Percentiles rank a stretch among this genome's conserved stretches.
phyloP scores from a whole-genome alignment of 2,329 filamentous ascomycete species.

The Ceratocystis destructans region DNA sequence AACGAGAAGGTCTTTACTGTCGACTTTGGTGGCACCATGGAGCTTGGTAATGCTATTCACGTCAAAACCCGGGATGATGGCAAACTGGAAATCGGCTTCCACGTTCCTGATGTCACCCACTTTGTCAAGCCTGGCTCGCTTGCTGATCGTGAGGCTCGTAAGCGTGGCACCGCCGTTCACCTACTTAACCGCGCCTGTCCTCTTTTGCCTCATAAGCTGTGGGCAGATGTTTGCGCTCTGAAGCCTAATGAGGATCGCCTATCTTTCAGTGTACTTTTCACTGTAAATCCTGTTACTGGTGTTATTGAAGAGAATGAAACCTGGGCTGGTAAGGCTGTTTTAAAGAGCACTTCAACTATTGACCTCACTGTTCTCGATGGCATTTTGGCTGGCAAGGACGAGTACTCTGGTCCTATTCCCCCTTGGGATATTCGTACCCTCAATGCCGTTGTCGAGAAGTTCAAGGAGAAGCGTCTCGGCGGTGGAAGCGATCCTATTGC shows the following conservation, averaged over 20 bases:
- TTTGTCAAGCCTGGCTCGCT: slow-evolving; percentile 94
- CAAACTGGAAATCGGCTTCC: slow-evolving; percentile 84
- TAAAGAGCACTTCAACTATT: slow-evolving; percentile 81
- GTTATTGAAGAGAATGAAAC: slow-evolving; percentile 69
- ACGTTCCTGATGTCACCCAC: slow-evolving; percentile 88
- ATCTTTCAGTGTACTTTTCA: slow-evolving; percentile 85
- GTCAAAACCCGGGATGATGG: slow-evolving; percentile 73
- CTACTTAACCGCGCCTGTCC: slow-evolving; percentile 77
- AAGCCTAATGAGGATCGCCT: slow-evolving; percentile 78
- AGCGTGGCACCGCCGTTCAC: slow-evolving; percentile 91
- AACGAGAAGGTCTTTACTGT: slow-evolving; percentile 81
- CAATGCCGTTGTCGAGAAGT: slow-evolving; percentile 70
- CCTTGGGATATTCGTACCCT: slow-evolving; percentile 69
- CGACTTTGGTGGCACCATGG: slow-evolving; percentile 73
- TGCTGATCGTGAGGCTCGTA: slow-evolving; percentile 93
- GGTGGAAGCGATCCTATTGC: slow-evolving; percentile 67
- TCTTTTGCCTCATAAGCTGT: slow-evolving; percentile 76
- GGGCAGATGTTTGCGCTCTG: slow-evolving; percentile 77
- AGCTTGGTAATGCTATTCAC: slow-evolving; percentile 86
- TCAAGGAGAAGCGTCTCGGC: slow-evolving; percentile 75
- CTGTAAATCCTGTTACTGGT: slow-evolving; percentile 69
- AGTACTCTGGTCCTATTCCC: slow-evolving; percentile 38
- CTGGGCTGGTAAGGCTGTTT: slow-evolving; percentile 86
- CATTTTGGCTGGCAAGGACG: slow-evolving; percentile 56
- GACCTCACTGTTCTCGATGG: slow-evolving; percentile 75